Percentiles rank a stretch among this genome's conserved stretches.
Evolutionary conservation across 2,329 filamentous ascomycete species (phyloP).

Genomic region (Penicillium sp.): DNA sequence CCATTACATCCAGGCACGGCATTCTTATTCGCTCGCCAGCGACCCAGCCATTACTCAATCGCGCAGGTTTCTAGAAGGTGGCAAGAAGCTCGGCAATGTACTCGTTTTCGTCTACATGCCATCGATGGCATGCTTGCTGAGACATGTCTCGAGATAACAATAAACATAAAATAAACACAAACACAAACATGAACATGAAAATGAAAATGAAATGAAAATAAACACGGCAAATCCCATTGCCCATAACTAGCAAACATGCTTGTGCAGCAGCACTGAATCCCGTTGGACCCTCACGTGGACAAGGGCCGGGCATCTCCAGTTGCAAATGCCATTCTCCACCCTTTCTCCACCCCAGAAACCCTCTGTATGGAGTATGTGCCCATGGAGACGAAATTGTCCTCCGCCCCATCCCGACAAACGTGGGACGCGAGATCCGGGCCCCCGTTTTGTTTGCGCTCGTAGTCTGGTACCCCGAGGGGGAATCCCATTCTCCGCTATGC

Average conservation of each 20-base stretch:
- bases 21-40: constrained; percentile 20
- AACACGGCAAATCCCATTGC: background rate
- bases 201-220: no score
- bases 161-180: background rate
- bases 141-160: constrained; percentile 6
- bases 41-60: constrained; percentile 19
- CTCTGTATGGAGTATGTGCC: constrained; percentile 29
- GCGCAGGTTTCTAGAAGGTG: constrained; percentile 30
- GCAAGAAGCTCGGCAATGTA: constrained; percentile 21
- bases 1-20: constrained; percentile 18
- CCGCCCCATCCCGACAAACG: constrained; percentile 27
- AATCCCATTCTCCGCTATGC: constrained; percentile 14
- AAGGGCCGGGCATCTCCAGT: constrained; percentile 12
- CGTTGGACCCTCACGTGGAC: constrained; percentile 23
- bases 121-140: constrained; percentile 12
- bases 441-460: constrained; percentile 32
- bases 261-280: no score
- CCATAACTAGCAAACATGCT: no score
- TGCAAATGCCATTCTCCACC: constrained; percentile 25
- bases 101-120: constrained; percentile 7
- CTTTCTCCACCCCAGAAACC: constrained; percentile 30
- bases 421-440: constrained; percentile 37
- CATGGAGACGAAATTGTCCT: constrained; percentile 31
- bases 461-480: constrained; percentile 32
- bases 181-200: no score